Evolutionary conservation across 2,329 filamentous ascomycete species (phyloP), one percentile per base, ranked within the genome.

Genomic region (Colletotrichum sp.): DNA sequence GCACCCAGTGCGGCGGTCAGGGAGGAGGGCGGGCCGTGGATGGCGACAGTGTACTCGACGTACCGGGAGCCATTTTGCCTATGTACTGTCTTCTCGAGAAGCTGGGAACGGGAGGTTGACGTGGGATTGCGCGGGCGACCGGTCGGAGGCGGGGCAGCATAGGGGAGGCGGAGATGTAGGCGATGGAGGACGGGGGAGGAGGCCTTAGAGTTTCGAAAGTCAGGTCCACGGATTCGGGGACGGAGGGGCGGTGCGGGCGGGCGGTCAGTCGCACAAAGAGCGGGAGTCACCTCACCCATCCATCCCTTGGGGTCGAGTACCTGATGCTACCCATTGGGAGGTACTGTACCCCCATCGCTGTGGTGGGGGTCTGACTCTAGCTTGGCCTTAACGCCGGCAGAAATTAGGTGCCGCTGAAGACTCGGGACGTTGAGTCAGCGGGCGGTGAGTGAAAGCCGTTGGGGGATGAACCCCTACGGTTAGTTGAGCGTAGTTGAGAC

Each of bases 21-120:
- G 44, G n/a, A 52, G 2, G 44, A 49, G 34, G 34, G 34, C 34
- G 16, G 36, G 36, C 36, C 19, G 16, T 5, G 36, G 36, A 19
- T 39, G 19, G 27, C 34, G 59, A 30, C 29, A 44, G 67, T 22
- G 32, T 27, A 57, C 57, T 29, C 39, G 44, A 64, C 82, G 52
- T 82, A 84, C 82, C 78, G 44, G 82, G 78, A 72, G 82, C 82
- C 82, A 84, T 84, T 72, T 75, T 82, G 77, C 71, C 78, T 69
- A 75, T 70, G 75, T 77, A 77, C 75, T 78, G 77, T 55, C 57
- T 74, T 72, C 39, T 52, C n/a, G 16, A 57, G 61, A 52, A 12
- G 64, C 34, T 64, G 22, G 30, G 49, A 36, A 57, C 34, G 39
- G 69, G 67, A 52, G 44, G 72, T 71, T 71, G 59, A 71, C 72